Conservation (phyloP, 495 filamentous ascomycete species). For the Beverwykella pulmonaria region DNA sequence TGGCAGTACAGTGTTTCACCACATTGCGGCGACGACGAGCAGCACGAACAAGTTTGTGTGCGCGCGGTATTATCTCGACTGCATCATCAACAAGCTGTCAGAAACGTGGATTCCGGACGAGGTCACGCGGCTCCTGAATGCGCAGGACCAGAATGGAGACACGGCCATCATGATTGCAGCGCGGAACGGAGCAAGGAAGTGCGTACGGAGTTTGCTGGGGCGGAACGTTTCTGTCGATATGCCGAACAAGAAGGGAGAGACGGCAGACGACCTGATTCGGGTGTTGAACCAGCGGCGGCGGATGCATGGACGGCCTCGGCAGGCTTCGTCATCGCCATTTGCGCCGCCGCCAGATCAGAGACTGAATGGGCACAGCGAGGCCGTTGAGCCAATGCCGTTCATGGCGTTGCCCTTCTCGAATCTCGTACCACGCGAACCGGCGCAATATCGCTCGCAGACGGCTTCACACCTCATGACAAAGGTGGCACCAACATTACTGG, state of each 20-base stretch:
- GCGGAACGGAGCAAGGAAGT: slow-evolving; percentile 73
- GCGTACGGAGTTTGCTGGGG: slow-evolving; percentile 69
- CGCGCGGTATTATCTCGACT: slow-evolving; percentile 88
- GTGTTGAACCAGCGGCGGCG: slow-evolving; percentile 55
- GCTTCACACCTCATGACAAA: slow-evolving; percentile 61
- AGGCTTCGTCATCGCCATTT: slow-evolving; percentile 65
- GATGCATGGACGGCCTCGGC: slow-evolving; percentile 50
- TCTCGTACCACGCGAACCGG: slow-evolving; percentile 41
- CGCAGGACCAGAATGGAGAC: slow-evolving; percentile 79
- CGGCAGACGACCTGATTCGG: slow-evolving; percentile 71
- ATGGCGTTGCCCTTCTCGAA: slow-evolving; percentile 17
- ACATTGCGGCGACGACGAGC: slow-evolving; percentile 81
- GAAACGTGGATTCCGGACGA: slow-evolving; percentile 67
- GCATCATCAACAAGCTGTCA: slow-evolving; percentile 79
- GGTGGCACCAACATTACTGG: slow-evolving; percentile 58
- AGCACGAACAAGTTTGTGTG: slow-evolving; percentile 78
- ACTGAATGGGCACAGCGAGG: slow-evolving; percentile 28
- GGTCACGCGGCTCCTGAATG: slow-evolving; percentile 69
- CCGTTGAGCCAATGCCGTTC: not conserved
- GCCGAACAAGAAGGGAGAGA: slow-evolving; percentile 73
- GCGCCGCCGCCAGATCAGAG: slow-evolving; percentile 51
- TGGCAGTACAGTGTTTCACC: slow-evolving; percentile 85
- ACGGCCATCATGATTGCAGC: slow-evolving; percentile 88
- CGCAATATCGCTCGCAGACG: slow-evolving; percentile 57
- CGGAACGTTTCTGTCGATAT: slow-evolving; percentile 76